phyloP scores from a whole-genome alignment of 768 basidiomycete species.

The Lactarius hatsudake region DNA sequence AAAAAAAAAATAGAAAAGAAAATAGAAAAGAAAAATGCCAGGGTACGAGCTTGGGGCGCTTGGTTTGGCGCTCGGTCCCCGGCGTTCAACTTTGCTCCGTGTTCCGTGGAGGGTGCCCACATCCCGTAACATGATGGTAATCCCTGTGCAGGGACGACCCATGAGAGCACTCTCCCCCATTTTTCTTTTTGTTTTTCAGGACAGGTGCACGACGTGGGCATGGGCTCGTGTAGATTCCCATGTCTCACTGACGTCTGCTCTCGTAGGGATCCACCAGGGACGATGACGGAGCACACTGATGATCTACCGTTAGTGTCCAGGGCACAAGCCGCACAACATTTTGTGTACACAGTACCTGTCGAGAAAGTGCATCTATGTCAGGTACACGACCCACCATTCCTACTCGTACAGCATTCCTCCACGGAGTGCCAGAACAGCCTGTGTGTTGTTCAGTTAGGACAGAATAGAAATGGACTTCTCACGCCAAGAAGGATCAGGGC shows the following conservation, averaged over 20 bases:
- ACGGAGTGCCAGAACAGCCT: too few relatives aligned
- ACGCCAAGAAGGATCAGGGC: not conserved
- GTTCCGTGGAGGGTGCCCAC: not conserved
- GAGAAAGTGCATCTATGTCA: not conserved
- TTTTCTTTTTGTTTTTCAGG: not conserved
- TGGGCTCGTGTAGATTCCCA: not conserved
- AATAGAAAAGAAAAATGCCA: not conserved
- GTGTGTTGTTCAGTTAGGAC: too few relatives aligned
- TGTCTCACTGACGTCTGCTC: slow-evolving; percentile 1
- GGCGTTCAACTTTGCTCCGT: slow-evolving; percentile 11
- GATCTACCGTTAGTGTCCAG: not conserved
- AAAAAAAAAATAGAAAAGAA: not conserved
- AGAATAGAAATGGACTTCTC: not conserved
- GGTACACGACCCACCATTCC: not conserved
- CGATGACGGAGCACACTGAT: not conserved
- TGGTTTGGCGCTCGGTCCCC: not conserved
- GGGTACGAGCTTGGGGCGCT: not conserved
- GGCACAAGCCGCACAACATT: not conserved
- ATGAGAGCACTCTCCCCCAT: not conserved
- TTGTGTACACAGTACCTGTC: not conserved
- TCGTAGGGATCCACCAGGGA: slow-evolving; percentile 7
- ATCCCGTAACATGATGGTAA: slow-evolving; percentile 7
- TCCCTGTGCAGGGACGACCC: not conserved
- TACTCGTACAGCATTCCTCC: not conserved
- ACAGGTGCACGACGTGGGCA: not conserved